Evolutionary conservation across 495 filamentous ascomycete species (phyloP), one percentile per base, ranked within the genome.

Genomic region (Tetracladium setigerum): DNA sequence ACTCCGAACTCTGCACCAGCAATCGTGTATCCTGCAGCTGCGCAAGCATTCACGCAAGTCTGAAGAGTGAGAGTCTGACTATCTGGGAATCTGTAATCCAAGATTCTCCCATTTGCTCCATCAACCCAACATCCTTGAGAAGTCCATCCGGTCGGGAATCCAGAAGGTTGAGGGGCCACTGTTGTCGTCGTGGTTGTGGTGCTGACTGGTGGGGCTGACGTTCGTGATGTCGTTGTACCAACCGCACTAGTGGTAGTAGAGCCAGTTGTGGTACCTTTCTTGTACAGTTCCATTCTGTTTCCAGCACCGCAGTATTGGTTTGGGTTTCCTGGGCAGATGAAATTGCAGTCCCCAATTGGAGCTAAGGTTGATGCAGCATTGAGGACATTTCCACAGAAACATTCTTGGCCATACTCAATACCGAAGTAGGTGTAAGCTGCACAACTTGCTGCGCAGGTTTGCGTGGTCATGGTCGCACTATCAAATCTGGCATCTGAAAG

Each of bases 1-100:
- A 74, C 68, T 38, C 72, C 77, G 49, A 84, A 87, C 59, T 87
- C 77, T 3, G 83, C 53, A 48, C 81, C 84, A 53, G 68, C 76
- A 54, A 72, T 81, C 45, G 44, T 67, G 57, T 74, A 81, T 53
- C 72, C 73, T 37, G 62, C 70, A 47, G 62, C 47, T 22, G 65
- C 61, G 62, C 79, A 83, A 32, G 68, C 69, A 46, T 68, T 55
- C 37, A 83, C 60, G 59, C 82, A 86, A 51, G 63, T 67, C 52
- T 73, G 68, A 17, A 79, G 61, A 4, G 79, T 84, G 30, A 39
- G 37, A 9, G 27, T 41, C 30, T 38, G 42, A 18, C 41, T 37
- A 11, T 52, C 49, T 6, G 41, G 38, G 11, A 40, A 38, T n/a
- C 43, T 40, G 19, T 24, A 9, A 8, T 7, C 31, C 27, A 54